A percentile compares a stretch with the other conserved stretches of the same genome.
Evolutionary conservation across 139 green algal species (phyloP).

Genomic region (Tetradesmus obliquus): DNA sequence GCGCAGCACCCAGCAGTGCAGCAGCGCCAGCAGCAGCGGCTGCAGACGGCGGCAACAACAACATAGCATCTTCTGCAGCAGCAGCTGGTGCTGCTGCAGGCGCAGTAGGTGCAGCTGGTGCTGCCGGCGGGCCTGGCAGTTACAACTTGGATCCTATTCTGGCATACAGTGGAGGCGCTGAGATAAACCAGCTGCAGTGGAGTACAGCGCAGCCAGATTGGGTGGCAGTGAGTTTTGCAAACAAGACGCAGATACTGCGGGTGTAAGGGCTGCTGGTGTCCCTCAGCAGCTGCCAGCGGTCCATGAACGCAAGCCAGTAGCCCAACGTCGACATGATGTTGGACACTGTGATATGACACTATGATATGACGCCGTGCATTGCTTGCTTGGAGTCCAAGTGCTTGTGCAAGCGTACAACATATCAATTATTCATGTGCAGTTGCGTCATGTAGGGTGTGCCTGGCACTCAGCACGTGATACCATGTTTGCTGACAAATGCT

Average conservation of each 20-base stretch:
- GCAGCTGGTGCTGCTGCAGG: constrained; percentile 12
- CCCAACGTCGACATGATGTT: too few species aligned
- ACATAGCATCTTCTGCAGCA: not conserved
- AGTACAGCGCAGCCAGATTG: constrained; percentile 85
- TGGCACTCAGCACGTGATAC: too few species aligned
- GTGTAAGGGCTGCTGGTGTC: constrained; percentile 67
- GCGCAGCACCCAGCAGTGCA: constrained; percentile 5
- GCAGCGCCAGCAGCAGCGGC: constrained; percentile 52
- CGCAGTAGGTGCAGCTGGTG: not conserved
- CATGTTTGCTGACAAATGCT: too few species aligned
- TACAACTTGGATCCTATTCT: constrained; percentile 92
- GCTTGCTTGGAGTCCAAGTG: too few species aligned
- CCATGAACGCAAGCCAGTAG: not conserved
- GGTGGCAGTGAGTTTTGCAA: constrained; percentile 93
- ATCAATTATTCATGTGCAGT: too few species aligned
- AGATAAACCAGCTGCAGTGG: constrained; percentile 97
- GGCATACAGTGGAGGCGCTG: constrained; percentile 89
- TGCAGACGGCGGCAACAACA: constrained; percentile 1
- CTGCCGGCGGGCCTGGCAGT: constrained; percentile 14
- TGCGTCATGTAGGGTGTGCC: too few species aligned
- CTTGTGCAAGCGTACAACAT: too few species aligned
- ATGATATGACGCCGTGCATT: too few species aligned
- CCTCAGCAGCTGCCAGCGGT: not conserved
- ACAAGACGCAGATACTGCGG: constrained; percentile 92
- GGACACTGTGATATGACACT: too few species aligned